These are phyloP conservation scores for Leishmania aethiopica DNA, from an alignment of 208 protist genomes.

Conservation along the genomic window DNA sequence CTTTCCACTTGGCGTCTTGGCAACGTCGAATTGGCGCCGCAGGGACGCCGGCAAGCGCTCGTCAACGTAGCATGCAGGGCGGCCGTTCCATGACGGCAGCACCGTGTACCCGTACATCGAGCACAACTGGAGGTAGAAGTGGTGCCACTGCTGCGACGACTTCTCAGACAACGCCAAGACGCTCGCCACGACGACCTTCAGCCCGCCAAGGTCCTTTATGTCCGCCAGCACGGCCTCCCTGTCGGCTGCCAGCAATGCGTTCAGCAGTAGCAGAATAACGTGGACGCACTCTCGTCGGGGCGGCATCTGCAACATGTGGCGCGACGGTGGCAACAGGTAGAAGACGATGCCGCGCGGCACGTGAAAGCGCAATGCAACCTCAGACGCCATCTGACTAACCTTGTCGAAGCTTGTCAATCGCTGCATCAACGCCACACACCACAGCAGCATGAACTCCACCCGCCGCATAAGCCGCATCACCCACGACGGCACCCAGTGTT, in stretches of 20 bases:
- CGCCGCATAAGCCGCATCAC: slow-evolving; percentile 37
- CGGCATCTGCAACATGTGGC: slow-evolving; percentile 7
- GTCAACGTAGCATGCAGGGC: slow-evolving; percentile 33
- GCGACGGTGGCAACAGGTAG: slow-evolving; percentile 15
- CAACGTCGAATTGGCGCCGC: neutral
- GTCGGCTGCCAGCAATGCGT: slow-evolving; percentile 27
- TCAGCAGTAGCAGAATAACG: slow-evolving; percentile 36
- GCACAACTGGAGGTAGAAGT: slow-evolving; percentile 49
- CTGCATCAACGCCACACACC: slow-evolving; percentile 44
- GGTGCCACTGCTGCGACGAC: slow-evolving; percentile 56
- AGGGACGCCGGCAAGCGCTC: slow-evolving; percentile 27
- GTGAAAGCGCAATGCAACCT: slow-evolving; percentile 28
- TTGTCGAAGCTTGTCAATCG: slow-evolving; percentile 33
- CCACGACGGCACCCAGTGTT: slow-evolving; percentile 28
- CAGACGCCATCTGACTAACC: slow-evolving; percentile 10
- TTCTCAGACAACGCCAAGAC: slow-evolving; percentile 42
- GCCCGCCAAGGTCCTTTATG: slow-evolving; percentile 39
- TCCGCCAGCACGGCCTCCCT: slow-evolving; percentile 20
- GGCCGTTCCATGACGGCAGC: slow-evolving; percentile 33
- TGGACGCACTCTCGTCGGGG: slow-evolving; percentile 41
- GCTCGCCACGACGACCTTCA: slow-evolving; percentile 44
- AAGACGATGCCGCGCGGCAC: slow-evolving; percentile 23
- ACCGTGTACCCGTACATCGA: slow-evolving; percentile 56
- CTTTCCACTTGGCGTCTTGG: neutral
- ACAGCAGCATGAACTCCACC: slow-evolving; percentile 46